phyloP scores from a whole-genome alignment of 352 stramenopile genomes.

The Globisporangium nodosum region DNA sequence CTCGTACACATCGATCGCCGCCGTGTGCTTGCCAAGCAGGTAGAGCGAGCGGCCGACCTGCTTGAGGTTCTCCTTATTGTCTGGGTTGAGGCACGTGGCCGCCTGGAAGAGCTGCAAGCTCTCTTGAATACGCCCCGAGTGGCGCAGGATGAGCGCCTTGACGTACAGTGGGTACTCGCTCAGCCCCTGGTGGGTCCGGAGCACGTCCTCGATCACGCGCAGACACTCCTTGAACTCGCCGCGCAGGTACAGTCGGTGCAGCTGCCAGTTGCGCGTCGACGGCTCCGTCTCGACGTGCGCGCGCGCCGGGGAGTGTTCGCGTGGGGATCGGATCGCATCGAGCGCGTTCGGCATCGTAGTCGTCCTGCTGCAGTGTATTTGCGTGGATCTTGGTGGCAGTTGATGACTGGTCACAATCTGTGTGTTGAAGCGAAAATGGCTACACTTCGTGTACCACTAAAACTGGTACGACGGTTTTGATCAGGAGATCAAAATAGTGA shows the following conservation, averaged over 20 bases:
- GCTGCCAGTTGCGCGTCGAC: constrained; percentile 74
- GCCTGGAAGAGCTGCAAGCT: constrained; percentile 90
- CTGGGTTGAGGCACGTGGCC: constrained; percentile 87
- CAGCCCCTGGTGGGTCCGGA: constrained; percentile 76
- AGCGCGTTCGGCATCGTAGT: constrained; percentile 17
- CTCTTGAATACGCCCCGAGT: constrained; percentile 88
- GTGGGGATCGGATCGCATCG: constrained; percentile 53
- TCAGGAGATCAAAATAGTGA: no score
- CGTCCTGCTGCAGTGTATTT: not conserved
- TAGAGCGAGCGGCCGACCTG: constrained; percentile 81
- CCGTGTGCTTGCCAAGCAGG: constrained; percentile 86
- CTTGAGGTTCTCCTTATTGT: constrained; percentile 91
- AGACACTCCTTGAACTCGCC: constrained; percentile 88
- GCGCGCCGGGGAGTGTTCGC: constrained; percentile 27
- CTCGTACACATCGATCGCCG: constrained; percentile 87
- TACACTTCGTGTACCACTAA: not conserved
- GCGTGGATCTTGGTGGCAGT: not conserved
- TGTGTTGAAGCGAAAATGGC: not conserved
- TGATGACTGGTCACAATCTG: not conserved
- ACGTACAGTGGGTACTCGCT: constrained; percentile 92
- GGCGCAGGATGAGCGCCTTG: constrained; percentile 88
- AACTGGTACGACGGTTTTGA: no score
- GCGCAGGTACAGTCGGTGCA: constrained; percentile 82
- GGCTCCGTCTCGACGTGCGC: constrained; percentile 29
- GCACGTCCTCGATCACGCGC: constrained; percentile 84